Evolutionary conservation across 768 basidiomycete genomes (phyloP), one percentile per base, ranked within the genome.

Genomic region (Cyathus striatus): DNA sequence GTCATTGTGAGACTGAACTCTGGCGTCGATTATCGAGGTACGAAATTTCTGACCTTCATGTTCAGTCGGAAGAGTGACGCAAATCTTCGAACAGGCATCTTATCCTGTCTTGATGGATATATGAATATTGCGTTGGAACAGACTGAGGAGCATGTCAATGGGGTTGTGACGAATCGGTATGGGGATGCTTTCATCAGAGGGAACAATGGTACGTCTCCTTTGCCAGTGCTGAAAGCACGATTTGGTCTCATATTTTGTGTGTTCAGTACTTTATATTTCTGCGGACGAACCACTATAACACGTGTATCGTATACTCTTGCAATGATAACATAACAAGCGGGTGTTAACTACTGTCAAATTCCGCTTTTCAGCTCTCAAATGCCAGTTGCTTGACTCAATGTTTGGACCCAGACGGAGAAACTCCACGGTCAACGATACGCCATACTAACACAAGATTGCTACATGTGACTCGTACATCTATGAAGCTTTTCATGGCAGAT

Each of bases 61-160:
- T 26, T 21, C 13, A 2, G 3, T 21, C 39, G 10, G 4, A 13
- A 25, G 10, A 16, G 9, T 23, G 39, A 40, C n/a, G n/a, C n/a
- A 40, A 10, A 40, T 24, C 10, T 40, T 16, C 12, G n/a, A 23
- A 23, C 46, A 98, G 95, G 95, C 16, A 75, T 93, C 3, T 68
- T 99, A 12, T 94, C 92, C 3, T 98, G 96, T 57, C 75, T 98
- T 18, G 96, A 98, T 63, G 94, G 94, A 0, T 98, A 96, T 64
- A 98, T 99, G 96, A 98, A 98, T 66, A 95, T 98, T 39, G 96
- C 92, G 12, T 67, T 98, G 25, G 96, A 99, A 65, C 90, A 96
- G 62, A 96, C 94, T 3, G 92, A 96, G 65, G 96, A 99, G 64
- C 82, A 93, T 61, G 90, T 94, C 7, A 84, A 88, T 49, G 93